Conservation (phyloP, 805 yeast genomes). For the Torulaspora franciscae region DNA sequence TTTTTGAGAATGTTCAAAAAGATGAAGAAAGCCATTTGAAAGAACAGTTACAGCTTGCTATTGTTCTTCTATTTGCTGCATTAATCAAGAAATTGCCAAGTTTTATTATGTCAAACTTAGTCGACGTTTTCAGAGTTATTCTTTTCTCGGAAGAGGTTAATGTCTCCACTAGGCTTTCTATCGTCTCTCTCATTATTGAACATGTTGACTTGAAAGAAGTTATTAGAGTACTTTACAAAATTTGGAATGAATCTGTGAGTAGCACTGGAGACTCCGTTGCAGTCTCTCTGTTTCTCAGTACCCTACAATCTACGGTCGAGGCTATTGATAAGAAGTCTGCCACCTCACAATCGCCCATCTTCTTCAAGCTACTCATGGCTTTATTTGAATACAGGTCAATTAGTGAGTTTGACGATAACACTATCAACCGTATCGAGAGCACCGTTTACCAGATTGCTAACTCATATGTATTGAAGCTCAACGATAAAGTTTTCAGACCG, state of each 20-base stretch:
- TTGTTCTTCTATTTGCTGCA: conserved; percentile 65
- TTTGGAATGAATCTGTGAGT: conserved; percentile 51
- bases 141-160: conserved; percentile 57
- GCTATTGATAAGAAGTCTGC: conserved; percentile 69
- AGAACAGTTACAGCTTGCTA: conserved; percentile 57
- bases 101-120: conserved; percentile 66
- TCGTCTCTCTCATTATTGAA: conserved; percentile 56
- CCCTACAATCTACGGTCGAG: conserved; percentile 63
- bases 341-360: conserved; percentile 58
- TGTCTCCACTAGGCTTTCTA: conserved; percentile 53
- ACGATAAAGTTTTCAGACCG: conserved; percentile 91
- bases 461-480: conserved; percentile 77
- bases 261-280: conserved; percentile 41
- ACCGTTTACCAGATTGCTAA: conserved; percentile 70
- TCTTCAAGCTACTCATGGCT: conserved; percentile 62
- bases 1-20: conserved; percentile 42
- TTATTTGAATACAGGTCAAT: conserved; percentile 66
- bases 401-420: conserved; percentile 59
- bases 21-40: conserved; percentile 27
- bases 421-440: conserved; percentile 76
- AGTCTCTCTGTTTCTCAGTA: conserved; percentile 64
- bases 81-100: conserved; percentile 80
- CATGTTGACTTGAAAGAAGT: conserved; percentile 64
- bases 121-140: conserved; percentile 54
- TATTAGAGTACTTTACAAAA: conserved; percentile 52